Conservation (phyloP, 2,329 filamentous ascomycete species). For the Monosporascus sp. region DNA sequence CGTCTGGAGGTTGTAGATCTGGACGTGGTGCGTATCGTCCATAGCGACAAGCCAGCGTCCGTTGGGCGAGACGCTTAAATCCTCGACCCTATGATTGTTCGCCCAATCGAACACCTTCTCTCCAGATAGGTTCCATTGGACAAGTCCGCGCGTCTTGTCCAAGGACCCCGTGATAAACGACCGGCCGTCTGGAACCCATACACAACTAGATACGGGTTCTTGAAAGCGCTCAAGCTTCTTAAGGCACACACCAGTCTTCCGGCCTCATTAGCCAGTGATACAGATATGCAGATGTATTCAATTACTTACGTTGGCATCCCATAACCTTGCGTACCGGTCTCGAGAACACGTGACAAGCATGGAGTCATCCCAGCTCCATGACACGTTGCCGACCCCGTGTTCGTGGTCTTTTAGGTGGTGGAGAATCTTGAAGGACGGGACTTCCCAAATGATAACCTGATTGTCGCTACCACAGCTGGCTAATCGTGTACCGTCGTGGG, state of each 20-base stretch:
- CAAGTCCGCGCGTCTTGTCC: constrained; percentile 60
- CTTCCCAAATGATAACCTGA: constrained; percentile 77
- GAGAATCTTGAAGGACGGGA: constrained; percentile 60
- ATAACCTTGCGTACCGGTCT: constrained; percentile 69
- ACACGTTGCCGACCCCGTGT: constrained; percentile 68
- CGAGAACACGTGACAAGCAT: constrained; percentile 80
- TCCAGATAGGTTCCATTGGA: constrained; percentile 64
- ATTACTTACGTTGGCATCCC: constrained; percentile 60
- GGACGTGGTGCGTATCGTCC: constrained; percentile 62
- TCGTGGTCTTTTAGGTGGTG: constrained; percentile 61
- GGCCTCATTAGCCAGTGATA: constrained; percentile 9
- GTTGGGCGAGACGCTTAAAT: constrained; percentile 76
- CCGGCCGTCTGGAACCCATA: constrained; percentile 77
- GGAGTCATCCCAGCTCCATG: constrained; percentile 89
- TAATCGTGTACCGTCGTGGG: constrained; percentile 75
- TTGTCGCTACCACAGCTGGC: constrained; percentile 77
- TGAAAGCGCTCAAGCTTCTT: constrained; percentile 63
- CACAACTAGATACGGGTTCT: constrained; percentile 83
- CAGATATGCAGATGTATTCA: not conserved
- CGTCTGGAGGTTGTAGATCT: constrained; percentile 77
- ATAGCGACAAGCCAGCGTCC: constrained; percentile 76
- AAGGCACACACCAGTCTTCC: constrained; percentile 58
- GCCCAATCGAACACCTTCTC: constrained; percentile 61
- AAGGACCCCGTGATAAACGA: constrained; percentile 77
- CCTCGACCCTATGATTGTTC: constrained; percentile 70